Evolutionary conservation across 2,329 filamentous ascomycete species (phyloP).

Genomic region (Bisporella sp.): DNA sequence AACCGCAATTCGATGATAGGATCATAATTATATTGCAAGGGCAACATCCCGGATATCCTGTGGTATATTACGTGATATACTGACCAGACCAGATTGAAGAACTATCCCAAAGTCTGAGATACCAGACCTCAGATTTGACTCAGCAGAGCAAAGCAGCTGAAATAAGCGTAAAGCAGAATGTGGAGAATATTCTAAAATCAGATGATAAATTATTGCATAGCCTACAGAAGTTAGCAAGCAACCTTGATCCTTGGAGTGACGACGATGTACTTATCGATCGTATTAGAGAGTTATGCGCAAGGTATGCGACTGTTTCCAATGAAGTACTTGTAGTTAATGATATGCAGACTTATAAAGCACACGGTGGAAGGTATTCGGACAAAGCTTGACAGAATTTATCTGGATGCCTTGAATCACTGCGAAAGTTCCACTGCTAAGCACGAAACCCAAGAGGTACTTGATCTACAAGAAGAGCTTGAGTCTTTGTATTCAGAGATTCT

Average conservation of each 20-base stretch:
- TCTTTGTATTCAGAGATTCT: constrained; percentile 64
- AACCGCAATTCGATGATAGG: neutral
- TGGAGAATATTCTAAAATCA: constrained; percentile 45
- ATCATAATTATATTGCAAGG: neutral
- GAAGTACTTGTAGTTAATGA: constrained; percentile 1
- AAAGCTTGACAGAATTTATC: constrained; percentile 47
- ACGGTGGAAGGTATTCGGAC: constrained; percentile 49
- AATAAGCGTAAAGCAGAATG: constrained; percentile 38
- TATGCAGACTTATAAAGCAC: constrained; percentile 45
- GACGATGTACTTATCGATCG: constrained; percentile 46
- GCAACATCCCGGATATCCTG: neutral
- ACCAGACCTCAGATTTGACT: constrained; percentile 41
- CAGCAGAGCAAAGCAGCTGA: constrained; percentile 42
- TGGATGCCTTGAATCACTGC: constrained; percentile 37
- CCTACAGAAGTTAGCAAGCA: constrained; percentile 58
- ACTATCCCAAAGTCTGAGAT: constrained; percentile 39
- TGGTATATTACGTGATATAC: neutral
- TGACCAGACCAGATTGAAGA: constrained; percentile 36
- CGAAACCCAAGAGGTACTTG: constrained; percentile 34
- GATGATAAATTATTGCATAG: constrained; percentile 61
- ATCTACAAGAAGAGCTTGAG: constrained; percentile 58
- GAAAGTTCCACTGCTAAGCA: constrained; percentile 1
- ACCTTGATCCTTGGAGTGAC: constrained; percentile 47
- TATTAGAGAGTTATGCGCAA: constrained; percentile 52
- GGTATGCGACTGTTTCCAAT: constrained; percentile 24